Conservation (phyloP, 148 eudicot species). For the Camellia lanceoleosa region DNA sequence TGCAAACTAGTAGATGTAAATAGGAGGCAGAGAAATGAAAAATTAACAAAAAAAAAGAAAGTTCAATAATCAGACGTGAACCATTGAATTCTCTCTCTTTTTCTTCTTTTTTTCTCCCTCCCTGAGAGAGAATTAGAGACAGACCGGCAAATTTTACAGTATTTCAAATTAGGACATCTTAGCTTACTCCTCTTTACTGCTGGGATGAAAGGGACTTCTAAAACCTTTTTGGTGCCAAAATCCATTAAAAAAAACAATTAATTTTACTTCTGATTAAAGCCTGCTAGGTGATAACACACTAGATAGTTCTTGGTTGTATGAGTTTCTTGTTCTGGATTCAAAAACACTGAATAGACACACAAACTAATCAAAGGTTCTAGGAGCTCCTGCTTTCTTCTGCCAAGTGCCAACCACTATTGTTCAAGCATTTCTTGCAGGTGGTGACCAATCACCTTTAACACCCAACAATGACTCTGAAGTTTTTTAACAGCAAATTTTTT, state of each 20-base stretch:
- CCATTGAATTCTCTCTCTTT: too few relatives aligned
- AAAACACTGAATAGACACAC: neutral
- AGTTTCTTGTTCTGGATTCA: neutral
- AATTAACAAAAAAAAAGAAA: neutral
- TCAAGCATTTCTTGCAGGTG: constrained; percentile 5
- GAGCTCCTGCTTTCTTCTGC: neutral
- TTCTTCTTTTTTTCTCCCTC: too few relatives aligned
- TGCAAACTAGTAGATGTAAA: neutral
- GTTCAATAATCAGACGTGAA: neutral
- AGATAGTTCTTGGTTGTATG: neutral
- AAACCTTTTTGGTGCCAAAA: neutral
- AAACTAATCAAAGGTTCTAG: neutral
- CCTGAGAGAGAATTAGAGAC: too few relatives aligned
- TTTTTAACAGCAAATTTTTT: too few relatives aligned
- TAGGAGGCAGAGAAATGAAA: neutral
- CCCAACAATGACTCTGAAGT: too few relatives aligned
- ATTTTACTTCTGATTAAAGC: neutral
- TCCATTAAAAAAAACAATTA: neutral
- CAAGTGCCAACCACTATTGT: neutral
- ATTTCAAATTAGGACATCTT: neutral
- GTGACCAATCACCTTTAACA: neutral
- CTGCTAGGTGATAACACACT: neutral
- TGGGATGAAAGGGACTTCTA: neutral
- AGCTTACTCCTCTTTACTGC: neutral
- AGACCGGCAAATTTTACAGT: neutral